These are phyloP conservation scores for Heimioporus sp. DNA, from an alignment of 768 basidiomycete genomes.

Conservation along the genomic window DNA sequence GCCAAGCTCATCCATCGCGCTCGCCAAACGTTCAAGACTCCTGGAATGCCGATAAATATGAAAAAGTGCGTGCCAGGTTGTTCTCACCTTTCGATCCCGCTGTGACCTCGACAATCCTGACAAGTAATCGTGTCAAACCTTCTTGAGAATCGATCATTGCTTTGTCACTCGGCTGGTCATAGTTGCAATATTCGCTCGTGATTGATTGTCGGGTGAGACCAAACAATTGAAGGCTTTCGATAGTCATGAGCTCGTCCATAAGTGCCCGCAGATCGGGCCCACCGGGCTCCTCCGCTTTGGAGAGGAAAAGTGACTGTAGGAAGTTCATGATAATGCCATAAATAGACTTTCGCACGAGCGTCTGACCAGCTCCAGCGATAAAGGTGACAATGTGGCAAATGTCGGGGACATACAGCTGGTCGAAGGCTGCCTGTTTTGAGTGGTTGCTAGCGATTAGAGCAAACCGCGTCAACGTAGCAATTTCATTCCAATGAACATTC, in stretches of 20 bases:
- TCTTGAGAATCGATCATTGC: slow-evolving; percentile 65
- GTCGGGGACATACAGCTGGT: slow-evolving; percentile 82
- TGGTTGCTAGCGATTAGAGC: slow-evolving; percentile 69
- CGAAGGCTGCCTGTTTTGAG: slow-evolving; percentile 57
- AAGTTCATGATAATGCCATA: slow-evolving; percentile 83
- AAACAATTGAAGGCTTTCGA: slow-evolving; percentile 64
- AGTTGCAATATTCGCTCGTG: slow-evolving; percentile 65
- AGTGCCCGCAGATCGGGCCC: slow-evolving; percentile 59
- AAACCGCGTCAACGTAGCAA: slow-evolving; percentile 78
- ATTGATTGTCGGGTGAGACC: slow-evolving; percentile 63
- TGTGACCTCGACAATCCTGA: slow-evolving; percentile 60
- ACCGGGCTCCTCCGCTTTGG: slow-evolving; percentile 55
- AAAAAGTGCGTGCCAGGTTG: neutral
- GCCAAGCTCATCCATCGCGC: slow-evolving; percentile 92
- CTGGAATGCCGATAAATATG: slow-evolving; percentile 36
- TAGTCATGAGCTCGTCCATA: slow-evolving; percentile 56
- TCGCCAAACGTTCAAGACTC: slow-evolving; percentile 83
- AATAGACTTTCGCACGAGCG: slow-evolving; percentile 73
- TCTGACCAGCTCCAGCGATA: slow-evolving; percentile 71
- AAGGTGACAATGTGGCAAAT: slow-evolving; percentile 76
- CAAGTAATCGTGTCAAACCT: slow-evolving; percentile 58
- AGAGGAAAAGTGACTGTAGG: slow-evolving; percentile 69
- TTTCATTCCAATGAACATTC: slow-evolving; percentile 77
- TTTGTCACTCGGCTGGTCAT: slow-evolving; percentile 53
- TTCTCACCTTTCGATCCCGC: slow-evolving; percentile 67